Conservation (phyloP, 805 yeast genomes). For the Monosporozyma servazzii region DNA sequence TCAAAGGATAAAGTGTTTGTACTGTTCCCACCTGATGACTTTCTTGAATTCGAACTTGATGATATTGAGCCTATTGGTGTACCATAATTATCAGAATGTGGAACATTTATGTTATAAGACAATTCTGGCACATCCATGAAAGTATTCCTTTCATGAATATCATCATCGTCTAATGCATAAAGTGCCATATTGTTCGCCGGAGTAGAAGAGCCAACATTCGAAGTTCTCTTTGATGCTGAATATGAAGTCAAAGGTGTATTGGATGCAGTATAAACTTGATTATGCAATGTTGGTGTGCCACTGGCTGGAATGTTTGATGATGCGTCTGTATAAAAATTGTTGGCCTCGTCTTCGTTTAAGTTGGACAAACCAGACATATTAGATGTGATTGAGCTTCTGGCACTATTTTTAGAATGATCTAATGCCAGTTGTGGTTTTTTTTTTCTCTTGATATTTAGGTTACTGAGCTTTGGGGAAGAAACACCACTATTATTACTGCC, state of each 20-base stretch:
- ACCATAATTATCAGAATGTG: background rate
- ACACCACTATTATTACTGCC: background rate
- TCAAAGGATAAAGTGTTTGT: conserved; percentile 19
- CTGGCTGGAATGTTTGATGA: background rate
- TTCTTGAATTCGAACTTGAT: conserved; percentile 11
- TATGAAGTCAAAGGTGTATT: background rate
- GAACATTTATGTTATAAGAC: background rate
- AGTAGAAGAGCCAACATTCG: background rate
- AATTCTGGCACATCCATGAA: background rate
- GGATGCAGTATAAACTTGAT: background rate
- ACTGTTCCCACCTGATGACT: conserved; percentile 15
- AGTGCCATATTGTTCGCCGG: conserved; percentile 5
- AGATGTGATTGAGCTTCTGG: background rate
- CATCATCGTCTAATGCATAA: conserved; percentile 2
- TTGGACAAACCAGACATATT: background rate
- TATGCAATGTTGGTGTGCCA: background rate
- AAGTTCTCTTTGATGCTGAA: background rate
- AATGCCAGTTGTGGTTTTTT: background rate
- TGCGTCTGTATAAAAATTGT: background rate
- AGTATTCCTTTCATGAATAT: background rate
- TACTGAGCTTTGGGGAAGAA: background rate
- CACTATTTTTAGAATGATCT: conserved; percentile 1
- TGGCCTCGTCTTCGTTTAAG: background rate
- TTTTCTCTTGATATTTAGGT: background rate
- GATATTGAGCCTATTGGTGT: background rate